Conservation (phyloP, 768 basidiomycete species). For the Bullera alba region DNA sequence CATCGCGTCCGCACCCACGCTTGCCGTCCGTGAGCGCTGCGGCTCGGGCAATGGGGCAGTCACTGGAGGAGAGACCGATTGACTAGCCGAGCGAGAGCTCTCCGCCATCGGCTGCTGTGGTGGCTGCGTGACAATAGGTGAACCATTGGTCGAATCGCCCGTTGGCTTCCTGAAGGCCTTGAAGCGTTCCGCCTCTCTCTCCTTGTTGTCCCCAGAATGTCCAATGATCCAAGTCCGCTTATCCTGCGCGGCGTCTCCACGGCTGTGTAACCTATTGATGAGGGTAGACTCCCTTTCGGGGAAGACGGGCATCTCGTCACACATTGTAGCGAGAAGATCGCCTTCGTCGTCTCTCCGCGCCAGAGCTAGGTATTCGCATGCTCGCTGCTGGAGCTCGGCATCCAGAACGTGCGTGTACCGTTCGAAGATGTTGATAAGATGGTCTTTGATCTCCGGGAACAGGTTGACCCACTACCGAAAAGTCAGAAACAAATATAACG, state of each 20-base stretch:
- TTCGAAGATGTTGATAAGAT: constrained; percentile 89
- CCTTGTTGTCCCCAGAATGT: constrained; percentile 83
- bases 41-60: constrained; percentile 16
- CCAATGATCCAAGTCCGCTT: constrained; percentile 93
- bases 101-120: constrained; percentile 8
- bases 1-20: constrained; percentile 35
- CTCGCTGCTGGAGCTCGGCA: constrained; percentile 93
- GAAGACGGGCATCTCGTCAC: constrained; percentile 99
- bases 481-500: neutral
- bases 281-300: constrained; percentile 89
- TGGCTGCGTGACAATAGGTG: constrained; percentile 12
- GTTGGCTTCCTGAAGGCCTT: constrained; percentile 49
- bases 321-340: constrained; percentile 84
- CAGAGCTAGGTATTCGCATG: constrained; percentile 92
- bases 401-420: constrained; percentile 96
- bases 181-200: constrained; percentile 60
- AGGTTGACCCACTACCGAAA: constrained; percentile 79
- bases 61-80: neutral
- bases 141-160: constrained; percentile 22
- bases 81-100: neutral
- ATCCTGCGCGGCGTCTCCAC: constrained; percentile 86
- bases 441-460: constrained; percentile 95
- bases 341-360: constrained; percentile 80
- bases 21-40: neutral
- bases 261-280: constrained; percentile 75